A percentile compares a stretch with the other conserved stretches of the same genome.
These are phyloP conservation scores for Globisporangium uncinulatum DNA, from an alignment of 352 stramenopile species.

Conservation along the genomic window DNA sequence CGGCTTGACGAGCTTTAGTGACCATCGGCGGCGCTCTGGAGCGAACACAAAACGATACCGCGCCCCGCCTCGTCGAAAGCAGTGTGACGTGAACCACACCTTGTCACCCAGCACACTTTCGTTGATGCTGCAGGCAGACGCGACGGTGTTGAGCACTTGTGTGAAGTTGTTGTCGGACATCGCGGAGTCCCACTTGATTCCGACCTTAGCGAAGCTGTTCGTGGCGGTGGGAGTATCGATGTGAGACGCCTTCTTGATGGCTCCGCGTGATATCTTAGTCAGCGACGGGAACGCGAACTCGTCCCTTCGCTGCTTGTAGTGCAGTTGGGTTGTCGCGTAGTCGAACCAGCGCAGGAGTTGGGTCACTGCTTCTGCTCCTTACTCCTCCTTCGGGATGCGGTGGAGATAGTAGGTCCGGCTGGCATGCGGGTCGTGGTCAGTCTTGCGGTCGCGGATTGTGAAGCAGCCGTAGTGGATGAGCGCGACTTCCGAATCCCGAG, in stretches of 20 bases:
- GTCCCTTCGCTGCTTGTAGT: neutral
- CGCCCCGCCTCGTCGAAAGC: slow-evolving; percentile 5
- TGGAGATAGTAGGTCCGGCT: slow-evolving; percentile 13
- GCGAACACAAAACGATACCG: slow-evolving; percentile 15
- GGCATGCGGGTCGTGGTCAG: slow-evolving; percentile 6
- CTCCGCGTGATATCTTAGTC: neutral
- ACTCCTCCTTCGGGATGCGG: neutral
- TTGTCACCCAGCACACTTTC: slow-evolving; percentile 1
- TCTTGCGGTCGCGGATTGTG: slow-evolving; percentile 11
- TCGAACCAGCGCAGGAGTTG: neutral
- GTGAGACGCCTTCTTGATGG: slow-evolving; percentile 2
- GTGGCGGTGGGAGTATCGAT: neutral
- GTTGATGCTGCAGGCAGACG: neutral
- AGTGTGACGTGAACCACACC: slow-evolving; percentile 11
- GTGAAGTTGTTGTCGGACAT: neutral
- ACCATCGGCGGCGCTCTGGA: slow-evolving; percentile 5
- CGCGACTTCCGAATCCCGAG: neutral
- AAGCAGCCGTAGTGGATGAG: slow-evolving; percentile 10
- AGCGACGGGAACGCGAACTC: neutral
- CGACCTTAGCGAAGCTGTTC: neutral
- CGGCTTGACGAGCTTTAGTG: slow-evolving; percentile 16
- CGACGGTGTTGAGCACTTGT: neutral
- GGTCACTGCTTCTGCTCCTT: neutral
- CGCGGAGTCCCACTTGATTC: neutral
- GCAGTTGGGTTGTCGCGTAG: neutral